These are phyloP conservation scores for Pyrrhoderma lamaoense DNA, from an alignment of 1,284 basidiomycete species.

Conservation along the genomic window DNA sequence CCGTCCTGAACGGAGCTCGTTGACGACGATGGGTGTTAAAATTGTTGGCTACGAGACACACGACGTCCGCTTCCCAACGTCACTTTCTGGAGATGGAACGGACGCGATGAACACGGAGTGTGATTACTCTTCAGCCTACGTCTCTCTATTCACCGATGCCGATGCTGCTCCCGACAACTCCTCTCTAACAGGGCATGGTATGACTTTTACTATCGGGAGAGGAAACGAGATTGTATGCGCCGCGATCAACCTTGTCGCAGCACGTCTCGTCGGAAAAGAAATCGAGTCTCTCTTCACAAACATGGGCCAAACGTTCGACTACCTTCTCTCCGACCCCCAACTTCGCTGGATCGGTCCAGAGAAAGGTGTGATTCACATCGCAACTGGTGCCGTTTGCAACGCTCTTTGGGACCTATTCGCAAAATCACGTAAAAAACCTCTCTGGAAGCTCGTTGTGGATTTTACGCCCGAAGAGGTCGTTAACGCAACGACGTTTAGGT, in stretches of 20 bases:
- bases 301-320: conserved; percentile 83
- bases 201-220: conserved; percentile 96
- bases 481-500: conserved; percentile 76
- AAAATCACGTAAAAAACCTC: conserved; percentile 64
- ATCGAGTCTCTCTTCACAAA: conserved; percentile 77
- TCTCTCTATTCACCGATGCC: conserved; percentile 63
- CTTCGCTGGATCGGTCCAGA: conserved; percentile 89
- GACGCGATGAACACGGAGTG: conserved; percentile 93
- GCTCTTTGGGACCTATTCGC: conserved; percentile 83
- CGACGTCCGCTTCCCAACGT: conserved; percentile 80
- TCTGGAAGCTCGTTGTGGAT: conserved; percentile 82
- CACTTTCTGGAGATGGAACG: conserved; percentile 79
- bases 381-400: conserved; percentile 74
- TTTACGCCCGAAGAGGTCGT: conserved; percentile 89
- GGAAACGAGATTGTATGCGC: conserved; percentile 90
- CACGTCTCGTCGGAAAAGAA: conserved; percentile 78
- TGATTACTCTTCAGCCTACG: conserved; percentile 92
- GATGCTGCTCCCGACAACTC: conserved; percentile 34
- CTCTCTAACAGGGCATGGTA: conserved; percentile 77
- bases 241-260: conserved; percentile 74
- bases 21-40: conserved; percentile 27
- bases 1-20: no score
- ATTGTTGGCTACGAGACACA: conserved; percentile 49
- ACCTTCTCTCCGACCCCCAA: conserved; percentile 79
- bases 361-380: conserved; percentile 82